phyloP scores from a whole-genome alignment of 139 green algal genomes.

The Haematococcus sp. region DNA sequence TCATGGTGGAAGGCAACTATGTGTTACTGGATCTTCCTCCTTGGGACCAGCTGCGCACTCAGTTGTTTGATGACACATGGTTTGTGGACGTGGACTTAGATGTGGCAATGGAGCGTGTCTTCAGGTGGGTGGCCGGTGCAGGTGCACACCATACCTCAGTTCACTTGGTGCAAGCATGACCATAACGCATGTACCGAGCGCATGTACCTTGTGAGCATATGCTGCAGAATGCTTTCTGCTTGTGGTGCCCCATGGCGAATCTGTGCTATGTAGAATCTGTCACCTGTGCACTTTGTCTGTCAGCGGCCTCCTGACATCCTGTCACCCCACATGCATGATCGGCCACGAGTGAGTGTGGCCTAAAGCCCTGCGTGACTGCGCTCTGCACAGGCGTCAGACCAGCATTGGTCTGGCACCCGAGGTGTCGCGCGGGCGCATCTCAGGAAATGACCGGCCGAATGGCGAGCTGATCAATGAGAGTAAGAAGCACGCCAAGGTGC shows the following conservation, averaged over 20 bases:
- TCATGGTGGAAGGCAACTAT: constrained; percentile 90
- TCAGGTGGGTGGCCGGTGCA: constrained; percentile 3
- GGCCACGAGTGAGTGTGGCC: too few relatives aligned
- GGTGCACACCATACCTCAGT: background rate
- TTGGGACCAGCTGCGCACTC: constrained; percentile 45
- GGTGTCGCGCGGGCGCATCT: constrained; percentile 47
- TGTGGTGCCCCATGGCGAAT: background rate
- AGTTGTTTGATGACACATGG: constrained; percentile 68
- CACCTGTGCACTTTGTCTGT: background rate
- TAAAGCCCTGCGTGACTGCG: too few relatives aligned
- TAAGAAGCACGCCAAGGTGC: constrained; percentile 31
- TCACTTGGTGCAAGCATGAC: background rate
- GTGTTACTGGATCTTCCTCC: constrained; percentile 69
- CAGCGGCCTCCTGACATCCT: too few relatives aligned
- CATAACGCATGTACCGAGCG: background rate
- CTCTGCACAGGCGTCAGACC: constrained; percentile 50
- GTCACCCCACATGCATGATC: too few relatives aligned
- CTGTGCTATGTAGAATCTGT: background rate
- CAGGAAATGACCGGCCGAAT: constrained; percentile 76
- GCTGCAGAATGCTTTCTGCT: background rate
- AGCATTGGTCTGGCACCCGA: constrained; percentile 50
- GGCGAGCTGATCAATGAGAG: constrained; percentile 50
- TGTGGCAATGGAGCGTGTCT: constrained; percentile 62
- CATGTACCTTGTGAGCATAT: background rate
- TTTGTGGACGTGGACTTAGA: constrained; percentile 71